phyloP scores from a whole-genome alignment of 345 rosid genomes.

The Nasturtium officinale region DNA sequence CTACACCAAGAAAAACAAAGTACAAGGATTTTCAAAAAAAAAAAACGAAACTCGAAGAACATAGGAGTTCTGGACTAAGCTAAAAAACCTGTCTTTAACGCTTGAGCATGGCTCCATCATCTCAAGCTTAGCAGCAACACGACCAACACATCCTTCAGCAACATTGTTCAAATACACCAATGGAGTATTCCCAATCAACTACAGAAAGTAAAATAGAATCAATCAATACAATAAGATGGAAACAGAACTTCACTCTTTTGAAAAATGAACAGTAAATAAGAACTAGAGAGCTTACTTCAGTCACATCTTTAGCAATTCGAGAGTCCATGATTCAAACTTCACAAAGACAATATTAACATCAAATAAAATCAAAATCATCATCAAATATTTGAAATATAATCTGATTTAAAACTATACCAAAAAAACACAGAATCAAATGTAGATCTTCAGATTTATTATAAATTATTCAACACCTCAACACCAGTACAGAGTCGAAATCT shows the following conservation, averaged over 20 bases:
- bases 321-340: conserved; percentile 51
- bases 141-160: conserved; percentile 73
- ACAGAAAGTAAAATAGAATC: not conserved
- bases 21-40: not conserved
- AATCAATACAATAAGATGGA: conserved; percentile 19
- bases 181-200: conserved; percentile 90
- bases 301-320: conserved; percentile 78
- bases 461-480: not conserved
- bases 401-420: conserved; percentile 10
- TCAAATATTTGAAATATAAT: not conserved
- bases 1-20: conserved; percentile 41
- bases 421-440: conserved; percentile 20
- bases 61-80: not conserved
- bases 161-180: conserved; percentile 75
- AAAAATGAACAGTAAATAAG: not conserved
- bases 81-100: conserved; percentile 73
- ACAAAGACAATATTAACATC: conserved; percentile 10
- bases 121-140: conserved; percentile 86
- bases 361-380: not conserved
- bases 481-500: not conserved
- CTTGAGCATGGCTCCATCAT: conserved; percentile 80
- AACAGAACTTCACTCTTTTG: not conserved
- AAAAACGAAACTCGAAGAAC: not conserved
- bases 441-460: not conserved
- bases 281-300: conserved; percentile 55